phyloP scores from a whole-genome alignment of 768 basidiomycete genomes.

The Suillus clintonianus region DNA sequence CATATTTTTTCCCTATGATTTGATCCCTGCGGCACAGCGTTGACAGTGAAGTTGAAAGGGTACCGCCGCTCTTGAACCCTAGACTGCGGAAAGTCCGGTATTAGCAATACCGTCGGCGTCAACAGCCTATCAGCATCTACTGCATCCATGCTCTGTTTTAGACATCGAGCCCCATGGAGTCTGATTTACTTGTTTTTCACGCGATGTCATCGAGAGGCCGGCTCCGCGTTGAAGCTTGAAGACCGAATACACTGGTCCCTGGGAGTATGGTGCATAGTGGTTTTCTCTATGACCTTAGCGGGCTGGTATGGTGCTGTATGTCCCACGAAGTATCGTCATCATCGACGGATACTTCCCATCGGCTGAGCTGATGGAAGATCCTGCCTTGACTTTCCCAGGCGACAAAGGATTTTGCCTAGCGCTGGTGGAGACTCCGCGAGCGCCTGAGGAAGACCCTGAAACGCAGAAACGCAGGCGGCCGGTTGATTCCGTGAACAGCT shows the following conservation, averaged over 20 bases:
- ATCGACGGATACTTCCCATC: not conserved
- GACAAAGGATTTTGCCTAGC: slow-evolving; percentile 2
- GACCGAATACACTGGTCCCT: not conserved
- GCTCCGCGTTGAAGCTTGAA: not conserved
- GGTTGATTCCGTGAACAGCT: not conserved
- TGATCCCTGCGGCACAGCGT: not conserved
- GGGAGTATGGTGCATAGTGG: not conserved
- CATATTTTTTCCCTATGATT: not conserved
- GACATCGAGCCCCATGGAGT: not conserved
- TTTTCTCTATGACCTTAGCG: no score
- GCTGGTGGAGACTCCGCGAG: not conserved
- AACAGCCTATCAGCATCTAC: not conserved
- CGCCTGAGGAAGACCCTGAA: not conserved
- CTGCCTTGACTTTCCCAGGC: not conserved
- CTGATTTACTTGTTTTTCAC: not conserved
- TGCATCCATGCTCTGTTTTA: not conserved
- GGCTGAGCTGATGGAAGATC: not conserved
- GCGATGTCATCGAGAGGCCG: not conserved
- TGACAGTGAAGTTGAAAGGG: not conserved
- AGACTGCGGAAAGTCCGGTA: not conserved
- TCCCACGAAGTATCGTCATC: not conserved
- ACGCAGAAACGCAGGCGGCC: not conserved
- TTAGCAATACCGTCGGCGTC: not conserved
- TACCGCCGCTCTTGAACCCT: not conserved
- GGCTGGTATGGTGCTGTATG: not conserved